Evolutionary conservation across 2,329 filamentous ascomycete genomes (phyloP), one percentile per base, ranked within the genome.

Genomic region (Hypoxylon rubiginosum): DNA sequence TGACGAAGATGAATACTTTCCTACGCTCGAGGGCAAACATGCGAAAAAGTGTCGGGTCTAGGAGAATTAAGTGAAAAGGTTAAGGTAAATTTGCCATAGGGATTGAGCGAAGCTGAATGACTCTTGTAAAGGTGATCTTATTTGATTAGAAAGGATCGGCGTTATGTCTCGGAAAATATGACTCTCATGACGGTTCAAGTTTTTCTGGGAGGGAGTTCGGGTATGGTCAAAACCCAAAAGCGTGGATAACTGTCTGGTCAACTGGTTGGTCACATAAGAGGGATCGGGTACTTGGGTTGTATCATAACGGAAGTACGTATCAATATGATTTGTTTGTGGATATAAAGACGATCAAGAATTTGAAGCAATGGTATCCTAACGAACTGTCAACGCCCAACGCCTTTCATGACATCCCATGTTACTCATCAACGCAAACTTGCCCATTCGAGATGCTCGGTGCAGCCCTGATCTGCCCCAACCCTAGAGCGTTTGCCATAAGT

Each of bases 401-500:
- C 71, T 58, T 39, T 55, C 28, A 24, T 50, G 50, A 52, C 17
- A 17, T 34, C 36, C 34, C n/a, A 58, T 17, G n/a, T 53, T 32
- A n/a, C 17, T 59, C 34, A 66, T 56, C 32, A 30, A 54, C 41
- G 17, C 24, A 48, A 39, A 21, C 13, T 34, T 21, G 15, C 21
- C 28, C 17, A 50, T n/a, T 49, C 36, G 17, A 36, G n/a, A 9
- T 19, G 26, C 15, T 6, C 0, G 19, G 9, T 19, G 1, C n/a
- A 17, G 21, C 21, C 39, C 11, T 26, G 2, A 19, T 43, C 2
- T n/a, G 39, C 39, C n/a, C 39, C 19, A 4, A 17, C 11, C 34
- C 79, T 83, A 97, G 78, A 97, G 84, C 30, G 90, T 95, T 74
- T 93, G 87, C 96, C 96, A 99, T 76, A 98, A 97, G 78, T 97